Percentiles rank a stretch among this genome's conserved stretches.
phyloP scores from a whole-genome alignment of 768 basidiomycete species.

The Rhizopogon sp. region DNA sequence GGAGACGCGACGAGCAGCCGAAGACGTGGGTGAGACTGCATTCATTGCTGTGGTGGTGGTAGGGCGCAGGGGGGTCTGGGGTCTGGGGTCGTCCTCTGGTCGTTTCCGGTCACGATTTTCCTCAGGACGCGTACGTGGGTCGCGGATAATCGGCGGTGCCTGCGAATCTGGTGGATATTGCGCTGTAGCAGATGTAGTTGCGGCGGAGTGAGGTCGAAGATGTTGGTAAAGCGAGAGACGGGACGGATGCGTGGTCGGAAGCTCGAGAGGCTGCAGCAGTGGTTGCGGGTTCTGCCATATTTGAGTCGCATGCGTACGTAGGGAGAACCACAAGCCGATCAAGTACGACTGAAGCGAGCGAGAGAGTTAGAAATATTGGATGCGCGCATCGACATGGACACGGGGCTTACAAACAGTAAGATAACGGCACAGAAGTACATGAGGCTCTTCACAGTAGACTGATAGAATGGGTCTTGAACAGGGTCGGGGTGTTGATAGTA shows the following conservation, averaged over 20 bases:
- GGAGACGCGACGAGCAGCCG: constrained; percentile 46
- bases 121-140: constrained; percentile 38
- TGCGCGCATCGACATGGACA: neutral
- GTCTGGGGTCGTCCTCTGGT: constrained; percentile 33
- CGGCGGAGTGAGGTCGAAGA: constrained; percentile 33
- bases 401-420: constrained; percentile 70
- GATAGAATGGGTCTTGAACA: constrained; percentile 92
- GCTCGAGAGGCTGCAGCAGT: constrained; percentile 62
- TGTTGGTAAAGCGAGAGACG: constrained; percentile 67
- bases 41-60: constrained; percentile 13
- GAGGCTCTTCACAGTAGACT: constrained; percentile 87
- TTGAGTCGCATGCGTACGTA: constrained; percentile 94
- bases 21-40: constrained; percentile 40
- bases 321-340: constrained; percentile 96
- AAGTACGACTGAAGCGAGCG: constrained; percentile 73
- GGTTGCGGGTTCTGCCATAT: constrained; percentile 99
- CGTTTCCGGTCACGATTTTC: constrained; percentile 34
- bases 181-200: constrained; percentile 3
- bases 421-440: constrained; percentile 96
- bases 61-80: constrained; percentile 24
- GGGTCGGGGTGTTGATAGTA: constrained; percentile 95
- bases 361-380: constrained; percentile 3
- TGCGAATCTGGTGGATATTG: neutral
- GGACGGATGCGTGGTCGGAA: constrained; percentile 35
- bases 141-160: constrained; percentile 11